phyloP scores from a whole-genome alignment of 768 basidiomycete species.

The Pleurotus salmoneostramineus region DNA sequence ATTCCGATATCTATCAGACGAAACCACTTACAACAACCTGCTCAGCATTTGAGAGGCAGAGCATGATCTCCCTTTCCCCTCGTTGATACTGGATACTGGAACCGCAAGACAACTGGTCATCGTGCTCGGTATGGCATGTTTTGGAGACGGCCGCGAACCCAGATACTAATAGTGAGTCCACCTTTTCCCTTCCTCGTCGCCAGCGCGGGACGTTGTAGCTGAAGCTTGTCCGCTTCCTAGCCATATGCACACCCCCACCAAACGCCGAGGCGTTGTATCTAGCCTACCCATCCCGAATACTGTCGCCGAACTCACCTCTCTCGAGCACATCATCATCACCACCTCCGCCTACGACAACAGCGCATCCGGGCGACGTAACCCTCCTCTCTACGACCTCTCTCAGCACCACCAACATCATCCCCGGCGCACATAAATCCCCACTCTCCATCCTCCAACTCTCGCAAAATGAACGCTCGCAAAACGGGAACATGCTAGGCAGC shows the following conservation, averaged over 20 bases:
- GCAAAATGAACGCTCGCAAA: constrained; percentile 74
- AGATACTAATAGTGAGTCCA: too few species aligned
- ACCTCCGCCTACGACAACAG: constrained; percentile 18
- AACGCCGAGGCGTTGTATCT: constrained; percentile 85
- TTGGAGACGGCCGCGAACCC: too few species aligned
- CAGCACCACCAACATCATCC: constrained; percentile 91
- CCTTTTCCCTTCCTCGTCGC: too few species aligned
- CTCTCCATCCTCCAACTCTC: constrained; percentile 87
- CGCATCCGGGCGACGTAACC: constrained; percentile 81
- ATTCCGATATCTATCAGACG: background rate
- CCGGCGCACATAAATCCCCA: constrained; percentile 87
- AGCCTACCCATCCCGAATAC: constrained; percentile 93
- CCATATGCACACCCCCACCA: too few species aligned
- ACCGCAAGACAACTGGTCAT: too few species aligned
- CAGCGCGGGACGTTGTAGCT: too few species aligned
- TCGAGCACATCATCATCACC: constrained; percentile 33
- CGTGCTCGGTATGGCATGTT: too few species aligned
- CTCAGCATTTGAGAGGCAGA: background rate
- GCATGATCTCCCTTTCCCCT: too few species aligned
- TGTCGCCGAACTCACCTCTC: constrained; percentile 68
- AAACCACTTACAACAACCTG: background rate
- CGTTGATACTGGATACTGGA: too few species aligned
- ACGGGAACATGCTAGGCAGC: constrained; percentile 93
- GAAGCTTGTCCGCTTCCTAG: too few species aligned
- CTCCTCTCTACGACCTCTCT: constrained; percentile 92